Base-by-base conservation (phyloP, 1,284 basidiomycete genomes). In the Trichosporon faecale region DNA sequence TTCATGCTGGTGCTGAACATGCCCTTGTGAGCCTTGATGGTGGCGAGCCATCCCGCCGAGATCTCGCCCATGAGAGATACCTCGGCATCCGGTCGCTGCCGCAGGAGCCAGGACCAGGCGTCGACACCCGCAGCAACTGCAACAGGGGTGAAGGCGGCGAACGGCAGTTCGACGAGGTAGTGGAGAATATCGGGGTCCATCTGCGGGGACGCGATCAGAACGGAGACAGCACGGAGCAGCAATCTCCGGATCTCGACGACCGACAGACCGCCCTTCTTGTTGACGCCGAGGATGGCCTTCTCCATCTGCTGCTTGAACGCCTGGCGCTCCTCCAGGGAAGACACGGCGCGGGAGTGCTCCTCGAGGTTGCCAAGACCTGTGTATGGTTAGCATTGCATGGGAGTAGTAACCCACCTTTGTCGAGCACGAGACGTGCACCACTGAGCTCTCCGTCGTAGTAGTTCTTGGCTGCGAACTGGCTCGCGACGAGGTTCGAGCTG, bases 51-150 rank as follows among this genome's bases (percentile, higher is more conserved):
- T 3, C 92, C 91, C 8, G 91, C 88, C 33, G 93, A 86, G 68
- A 99, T 89, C 78, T 98, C 95, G 12, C 89, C 87, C 86, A 98
- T 91, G 31, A 98, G 83, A 7, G 83, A 90, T 81, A 91, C 86
- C 79, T 91, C 89, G 27, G 89, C 86, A 68, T 89, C 88, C 0
- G 93, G 91, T 68, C 93, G 89, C 78, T 95, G 92, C 18, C 93
- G 90, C 65, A 98, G 92, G 0, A 98, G 86, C 96, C 95, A 98
- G 2, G 92, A 94, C 97, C 97, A 99, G 4, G 93, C 91, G 80
- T 98, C 94, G 65, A 95, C 91, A 0, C 94, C 95, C 1, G 92
- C 89, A 9, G 91, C 88, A 70, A 98, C 89, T 0, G 95, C 89
- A 4, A 91, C 86, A 0, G 95, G 94, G 0, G 93, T 94, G 75